A percentile compares a stretch with the other conserved stretches of the same genome.
Conservation (phyloP, 2,329 filamentous ascomycete species). For the Xylariaceae sp. region DNA sequence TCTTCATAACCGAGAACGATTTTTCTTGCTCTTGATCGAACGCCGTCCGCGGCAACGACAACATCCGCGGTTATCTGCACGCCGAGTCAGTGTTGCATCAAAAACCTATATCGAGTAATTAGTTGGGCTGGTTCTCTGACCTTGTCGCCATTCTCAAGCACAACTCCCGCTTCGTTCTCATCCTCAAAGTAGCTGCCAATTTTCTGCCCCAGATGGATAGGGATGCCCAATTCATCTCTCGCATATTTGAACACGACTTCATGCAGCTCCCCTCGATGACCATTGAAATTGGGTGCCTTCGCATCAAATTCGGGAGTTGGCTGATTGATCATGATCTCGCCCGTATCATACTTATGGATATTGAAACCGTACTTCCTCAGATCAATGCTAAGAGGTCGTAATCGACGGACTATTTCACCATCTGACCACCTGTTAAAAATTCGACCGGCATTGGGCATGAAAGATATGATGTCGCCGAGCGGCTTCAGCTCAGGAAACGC, state of each 20-base stretch:
- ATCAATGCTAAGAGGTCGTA: conserved; percentile 50
- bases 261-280: conserved; percentile 58
- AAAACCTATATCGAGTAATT: background rate
- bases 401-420: conserved; percentile 42
- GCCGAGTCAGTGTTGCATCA: too few relatives aligned
- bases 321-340: conserved; percentile 58
- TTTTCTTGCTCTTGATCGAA: conserved; percentile 49
- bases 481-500: conserved; percentile 54
- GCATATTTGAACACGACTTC: conserved; percentile 56
- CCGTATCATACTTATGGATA: conserved; percentile 58
- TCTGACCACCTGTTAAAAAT: conserved; percentile 58
- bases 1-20: conserved; percentile 49
- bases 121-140: conserved; percentile 22
- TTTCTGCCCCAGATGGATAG: conserved; percentile 49
- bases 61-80: conserved; percentile 42
- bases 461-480: conserved; percentile 60
- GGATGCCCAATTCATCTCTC: conserved; percentile 49
- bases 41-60: conserved; percentile 53
- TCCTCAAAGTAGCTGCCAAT: conserved; percentile 55
- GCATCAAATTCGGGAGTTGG: conserved; percentile 38
- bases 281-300: conserved; percentile 54
- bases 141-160: conserved; percentile 44
- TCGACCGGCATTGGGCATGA: conserved; percentile 56
- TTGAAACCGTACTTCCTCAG: conserved; percentile 52
- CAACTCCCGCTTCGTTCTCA: conserved; percentile 46